Evolutionary conservation across 345 rosid species (phyloP), one percentile per base, ranked within the genome.

Genomic region (Adansonia digitata): DNA sequence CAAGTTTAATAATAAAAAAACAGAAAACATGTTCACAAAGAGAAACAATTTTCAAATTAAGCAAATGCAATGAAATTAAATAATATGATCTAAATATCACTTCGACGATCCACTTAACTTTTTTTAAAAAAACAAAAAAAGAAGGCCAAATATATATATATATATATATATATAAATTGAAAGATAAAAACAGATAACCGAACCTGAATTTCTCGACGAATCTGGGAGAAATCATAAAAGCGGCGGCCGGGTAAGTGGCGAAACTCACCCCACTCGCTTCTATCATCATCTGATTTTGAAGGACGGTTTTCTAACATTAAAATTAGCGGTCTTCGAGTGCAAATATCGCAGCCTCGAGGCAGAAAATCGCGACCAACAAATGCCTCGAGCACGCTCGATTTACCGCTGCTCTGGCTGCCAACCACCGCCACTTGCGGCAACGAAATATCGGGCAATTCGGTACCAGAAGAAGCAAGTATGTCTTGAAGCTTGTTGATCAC

Each of bases 331-430:
- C 86, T 51, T 15, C 86, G 82, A 26, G 88, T 85, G 64, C 86
- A 83, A 49, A 85, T 83, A 67, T 81, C 82, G 45, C 78, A 79
- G 3, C 89, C 86, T 0, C 89, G 86, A 7, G 89, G 86, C 35
- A 86, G 81, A 31, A 86, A 86, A 74, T 86, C 89, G 5, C 86
- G 84, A 17, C 89, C 87, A 43, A 85, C 84, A 3, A 83, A 82
- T 2, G 86, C 82, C 75, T 85, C 86, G 4, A 85, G 84, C 18
- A 85, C 88, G 71, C 86, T 81, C 18, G 86, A 83, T 81, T 83
- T 83, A 26, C 86, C 88, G 53, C 86, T 81, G 77, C 88, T 85
- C 87, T 88, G 88, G 12, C 90, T 84, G 4, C 90, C 90, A 37
- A 88, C 88, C 26, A 86, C 90, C 34, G 82, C 90, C 34, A 88